phyloP scores from a whole-genome alignment of 768 basidiomycete genomes.

The Leucosporidium yakuticum region DNA sequence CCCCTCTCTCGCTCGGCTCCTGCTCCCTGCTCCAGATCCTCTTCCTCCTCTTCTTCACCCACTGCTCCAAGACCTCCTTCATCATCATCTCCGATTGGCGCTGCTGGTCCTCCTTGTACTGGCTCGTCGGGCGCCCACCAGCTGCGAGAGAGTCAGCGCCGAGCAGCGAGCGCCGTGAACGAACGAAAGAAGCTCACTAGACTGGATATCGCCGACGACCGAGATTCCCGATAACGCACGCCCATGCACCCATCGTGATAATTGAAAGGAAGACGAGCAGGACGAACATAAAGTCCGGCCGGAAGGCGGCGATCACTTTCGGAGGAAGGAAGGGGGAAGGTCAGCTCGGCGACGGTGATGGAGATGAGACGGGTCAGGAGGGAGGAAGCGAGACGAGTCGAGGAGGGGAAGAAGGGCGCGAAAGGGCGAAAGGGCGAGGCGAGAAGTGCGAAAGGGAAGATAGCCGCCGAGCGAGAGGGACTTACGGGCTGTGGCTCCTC shows the following conservation, averaged over 20 bases:
- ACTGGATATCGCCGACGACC: conserved; percentile 16
- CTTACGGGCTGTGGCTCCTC: conserved; percentile 16
- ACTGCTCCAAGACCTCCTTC: too few species aligned
- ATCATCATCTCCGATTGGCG: too few species aligned
- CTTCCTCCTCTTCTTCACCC: too few species aligned
- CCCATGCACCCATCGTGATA: conserved; percentile 15
- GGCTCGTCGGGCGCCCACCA: too few species aligned
- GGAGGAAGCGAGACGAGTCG: not conserved
- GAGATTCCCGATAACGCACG: conserved; percentile 20
- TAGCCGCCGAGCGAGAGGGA: not conserved
- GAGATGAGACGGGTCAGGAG: not conserved
- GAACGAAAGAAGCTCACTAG: conserved; percentile 1
- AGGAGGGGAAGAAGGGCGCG: not conserved
- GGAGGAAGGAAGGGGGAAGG: not conserved
- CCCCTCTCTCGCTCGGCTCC: too few species aligned
- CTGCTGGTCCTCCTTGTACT: too few species aligned
- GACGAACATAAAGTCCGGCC: conserved; percentile 15
- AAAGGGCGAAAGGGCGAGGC: too few species aligned
- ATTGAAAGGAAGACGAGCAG: conserved; percentile 25
- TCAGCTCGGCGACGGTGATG: not conserved
- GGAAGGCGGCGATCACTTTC: conserved; percentile 21
- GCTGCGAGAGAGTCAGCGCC: too few species aligned
- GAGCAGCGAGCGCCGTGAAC: too few species aligned
- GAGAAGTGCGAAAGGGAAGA: not conserved
- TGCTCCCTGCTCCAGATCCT: too few species aligned